Evolutionary conservation across 1,284 basidiomycete genomes (phyloP).

Genomic region (Marasmius fiardii): DNA sequence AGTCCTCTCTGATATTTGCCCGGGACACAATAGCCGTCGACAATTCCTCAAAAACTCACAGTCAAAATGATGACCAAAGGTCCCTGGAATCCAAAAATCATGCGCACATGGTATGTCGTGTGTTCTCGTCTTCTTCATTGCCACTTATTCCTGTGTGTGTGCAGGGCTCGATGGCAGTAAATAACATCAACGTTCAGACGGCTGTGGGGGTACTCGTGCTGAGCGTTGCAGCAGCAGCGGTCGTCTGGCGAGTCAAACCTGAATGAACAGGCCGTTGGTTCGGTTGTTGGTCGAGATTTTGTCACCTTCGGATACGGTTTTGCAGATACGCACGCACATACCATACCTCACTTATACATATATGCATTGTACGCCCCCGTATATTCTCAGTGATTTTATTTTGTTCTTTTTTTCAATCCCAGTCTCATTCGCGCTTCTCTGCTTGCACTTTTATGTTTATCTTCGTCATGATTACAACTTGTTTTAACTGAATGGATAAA

Average conservation of each 20-base stretch:
- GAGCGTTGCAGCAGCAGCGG: slow-evolving; percentile 61
- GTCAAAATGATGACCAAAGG: not conserved
- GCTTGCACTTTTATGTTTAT: not conserved
- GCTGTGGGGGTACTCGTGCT: slow-evolving; percentile 59
- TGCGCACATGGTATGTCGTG: slow-evolving; percentile 1
- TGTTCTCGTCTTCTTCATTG: not conserved
- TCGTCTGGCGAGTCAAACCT: slow-evolving; percentile 63
- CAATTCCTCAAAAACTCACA: not conserved
- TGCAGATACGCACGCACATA: not conserved
- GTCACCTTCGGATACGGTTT: not conserved
- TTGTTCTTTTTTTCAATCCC: not conserved
- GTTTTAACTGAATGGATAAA: too few species aligned
- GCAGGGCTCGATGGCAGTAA: not conserved
- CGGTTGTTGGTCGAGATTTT: not conserved
- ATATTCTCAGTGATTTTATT: not conserved
- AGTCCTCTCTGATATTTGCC: not conserved
- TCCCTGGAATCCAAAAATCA: not conserved
- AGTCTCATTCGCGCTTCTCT: not conserved
- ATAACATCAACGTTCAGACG: slow-evolving; percentile 37
- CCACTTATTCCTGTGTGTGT: not conserved
- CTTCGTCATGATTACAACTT: too few species aligned
- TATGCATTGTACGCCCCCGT: not conserved
- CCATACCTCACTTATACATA: too few species aligned
- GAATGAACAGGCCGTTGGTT: slow-evolving; percentile 21
- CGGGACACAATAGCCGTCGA: not conserved